A percentile compares a stretch with the other conserved stretches of the same genome.
phyloP scores from a whole-genome alignment of 1,284 basidiomycete genomes.

The Trichosporon faecale region DNA sequence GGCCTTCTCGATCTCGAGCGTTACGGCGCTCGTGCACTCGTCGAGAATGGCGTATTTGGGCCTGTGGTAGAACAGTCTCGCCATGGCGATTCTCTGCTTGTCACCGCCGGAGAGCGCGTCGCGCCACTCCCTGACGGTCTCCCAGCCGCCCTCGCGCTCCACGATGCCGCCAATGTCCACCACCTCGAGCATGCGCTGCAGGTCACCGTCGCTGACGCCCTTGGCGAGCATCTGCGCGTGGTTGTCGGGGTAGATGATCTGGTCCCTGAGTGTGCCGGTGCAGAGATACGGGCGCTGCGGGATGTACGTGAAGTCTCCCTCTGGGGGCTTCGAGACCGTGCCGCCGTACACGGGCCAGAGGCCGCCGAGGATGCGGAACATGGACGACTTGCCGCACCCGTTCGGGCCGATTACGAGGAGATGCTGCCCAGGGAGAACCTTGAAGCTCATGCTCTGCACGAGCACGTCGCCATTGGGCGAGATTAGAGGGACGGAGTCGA shows the following conservation, averaged over 20 bases:
- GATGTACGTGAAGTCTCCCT: conserved; percentile 87
- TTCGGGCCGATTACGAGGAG: conserved; percentile 89
- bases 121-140: conserved; percentile 81
- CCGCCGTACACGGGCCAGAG: conserved; percentile 98
- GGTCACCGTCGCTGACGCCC: conserved; percentile 70
- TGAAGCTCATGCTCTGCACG: conserved; percentile 77
- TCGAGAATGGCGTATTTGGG: conserved; percentile 97
- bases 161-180: conserved; percentile 87
- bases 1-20: conserved; percentile 83
- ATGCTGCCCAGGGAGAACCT: conserved; percentile 87
- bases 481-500: conserved; percentile 90
- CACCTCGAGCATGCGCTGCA: conserved; percentile 68
- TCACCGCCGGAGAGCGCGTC: conserved; percentile 75
- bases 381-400: conserved; percentile 79
- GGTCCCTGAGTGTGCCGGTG: conserved; percentile 88
- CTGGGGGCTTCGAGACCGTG: conserved; percentile 85
- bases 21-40: conserved; percentile 92
- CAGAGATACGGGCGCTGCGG: conserved; percentile 94
- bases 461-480: conserved; percentile 94
- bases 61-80: conserved; percentile 88
- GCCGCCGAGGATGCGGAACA: conserved; percentile 93
- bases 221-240: conserved; percentile 60
- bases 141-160: conserved; percentile 96
- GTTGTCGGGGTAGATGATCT: conserved; percentile 77
- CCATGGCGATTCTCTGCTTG: conserved; percentile 85